These are phyloP conservation scores for Stentor roeselii DNA, from an alignment of 73 alveolate species.

Conservation along the genomic window DNA sequence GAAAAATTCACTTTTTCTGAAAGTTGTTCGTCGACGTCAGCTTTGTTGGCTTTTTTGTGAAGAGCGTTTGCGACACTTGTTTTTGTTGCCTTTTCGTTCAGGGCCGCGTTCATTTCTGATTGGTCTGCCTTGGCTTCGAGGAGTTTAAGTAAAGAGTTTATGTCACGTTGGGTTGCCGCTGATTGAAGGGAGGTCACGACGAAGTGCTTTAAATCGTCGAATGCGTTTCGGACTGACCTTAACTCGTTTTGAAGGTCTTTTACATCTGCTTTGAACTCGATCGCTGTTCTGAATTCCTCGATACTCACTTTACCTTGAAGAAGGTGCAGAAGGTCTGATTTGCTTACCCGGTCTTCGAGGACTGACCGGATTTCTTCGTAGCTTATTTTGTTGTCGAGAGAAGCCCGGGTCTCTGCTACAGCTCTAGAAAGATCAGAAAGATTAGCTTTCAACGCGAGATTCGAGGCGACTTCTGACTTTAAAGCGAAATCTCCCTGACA, in stretches of 20 bases:
- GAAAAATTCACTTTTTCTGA: slow-evolving; percentile 58
- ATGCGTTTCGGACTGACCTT: neutral
- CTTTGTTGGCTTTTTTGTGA: slow-evolving; percentile 88
- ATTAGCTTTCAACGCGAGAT: slow-evolving; percentile 50
- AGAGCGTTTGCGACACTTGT: slow-evolving; percentile 87
- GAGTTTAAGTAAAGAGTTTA: neutral
- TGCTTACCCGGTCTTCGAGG: slow-evolving; percentile 43
- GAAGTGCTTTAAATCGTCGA: neutral
- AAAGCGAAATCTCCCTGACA: slow-evolving; percentile 46
- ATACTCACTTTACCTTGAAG: slow-evolving; percentile 41
- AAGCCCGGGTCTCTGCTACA: slow-evolving; percentile 58
- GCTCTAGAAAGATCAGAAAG: slow-evolving; percentile 49
- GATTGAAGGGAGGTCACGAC: neutral
- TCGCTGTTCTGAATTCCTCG: slow-evolving; percentile 62
- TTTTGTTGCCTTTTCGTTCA: slow-evolving; percentile 82
- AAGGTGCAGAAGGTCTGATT: slow-evolving; percentile 37
- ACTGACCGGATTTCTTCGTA: slow-evolving; percentile 46
- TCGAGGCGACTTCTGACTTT: slow-evolving; percentile 41
- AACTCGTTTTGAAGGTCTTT: slow-evolving; percentile 64
- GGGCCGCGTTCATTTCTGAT: slow-evolving; percentile 79
- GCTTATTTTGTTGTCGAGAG: slow-evolving; percentile 51
- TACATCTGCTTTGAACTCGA: slow-evolving; percentile 71
- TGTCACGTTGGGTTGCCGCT: slow-evolving; percentile 1
- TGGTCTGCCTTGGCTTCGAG: slow-evolving; percentile 71
- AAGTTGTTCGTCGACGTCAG: slow-evolving; percentile 69